A percentile compares a stretch with the other conserved stretches of the same genome.
Evolutionary conservation across 2,329 filamentous ascomycete species (phyloP).

Genomic region (Monosporascus sp.): DNA sequence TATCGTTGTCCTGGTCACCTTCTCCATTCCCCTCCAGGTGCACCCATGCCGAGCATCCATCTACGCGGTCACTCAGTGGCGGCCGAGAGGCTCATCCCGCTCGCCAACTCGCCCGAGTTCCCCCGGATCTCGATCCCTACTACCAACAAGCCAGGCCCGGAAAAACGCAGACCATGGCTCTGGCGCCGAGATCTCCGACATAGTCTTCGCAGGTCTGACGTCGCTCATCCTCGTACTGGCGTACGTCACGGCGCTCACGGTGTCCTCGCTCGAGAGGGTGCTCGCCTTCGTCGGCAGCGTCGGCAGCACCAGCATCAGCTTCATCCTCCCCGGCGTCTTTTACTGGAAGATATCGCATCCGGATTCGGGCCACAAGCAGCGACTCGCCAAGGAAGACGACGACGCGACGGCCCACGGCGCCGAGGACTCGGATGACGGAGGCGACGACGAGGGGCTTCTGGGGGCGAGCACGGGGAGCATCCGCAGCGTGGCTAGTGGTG

Average conservation of each 20-base stretch:
- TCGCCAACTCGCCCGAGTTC: conserved; percentile 37
- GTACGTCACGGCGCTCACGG: conserved; percentile 86
- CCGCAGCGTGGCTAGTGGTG: conserved; percentile 34
- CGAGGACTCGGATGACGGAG: conserved; percentile 33
- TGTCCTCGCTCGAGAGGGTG: conserved; percentile 83
- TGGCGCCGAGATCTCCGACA: conserved; percentile 69
- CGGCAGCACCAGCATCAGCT: conserved; percentile 91
- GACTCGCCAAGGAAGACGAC: conserved; percentile 85
- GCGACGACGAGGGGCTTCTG: conserved; percentile 31
- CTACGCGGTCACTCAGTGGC: conserved; percentile 91
- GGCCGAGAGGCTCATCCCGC: conserved; percentile 50
- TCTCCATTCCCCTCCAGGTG: conserved; percentile 91
- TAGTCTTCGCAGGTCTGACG: conserved; percentile 84
- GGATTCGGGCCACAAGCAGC: conserved; percentile 79
- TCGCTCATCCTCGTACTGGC: conserved; percentile 78
- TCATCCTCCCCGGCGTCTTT: conserved; percentile 92
- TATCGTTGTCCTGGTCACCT: conserved; percentile 93
- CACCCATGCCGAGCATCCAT: conserved; percentile 95
- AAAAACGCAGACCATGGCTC: conserved; percentile 44
- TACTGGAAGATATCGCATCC: conserved; percentile 98
- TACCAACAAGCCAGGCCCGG: conserved; percentile 33
- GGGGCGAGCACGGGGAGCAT: conserved; percentile 43
- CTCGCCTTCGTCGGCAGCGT: conserved; percentile 94
- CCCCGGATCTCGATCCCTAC: conserved; percentile 38
- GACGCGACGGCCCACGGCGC: conserved; percentile 57